These are phyloP conservation scores for Anisodus tanguticus DNA, from an alignment of 257 asterid genomes.

Conservation along the genomic window DNA sequence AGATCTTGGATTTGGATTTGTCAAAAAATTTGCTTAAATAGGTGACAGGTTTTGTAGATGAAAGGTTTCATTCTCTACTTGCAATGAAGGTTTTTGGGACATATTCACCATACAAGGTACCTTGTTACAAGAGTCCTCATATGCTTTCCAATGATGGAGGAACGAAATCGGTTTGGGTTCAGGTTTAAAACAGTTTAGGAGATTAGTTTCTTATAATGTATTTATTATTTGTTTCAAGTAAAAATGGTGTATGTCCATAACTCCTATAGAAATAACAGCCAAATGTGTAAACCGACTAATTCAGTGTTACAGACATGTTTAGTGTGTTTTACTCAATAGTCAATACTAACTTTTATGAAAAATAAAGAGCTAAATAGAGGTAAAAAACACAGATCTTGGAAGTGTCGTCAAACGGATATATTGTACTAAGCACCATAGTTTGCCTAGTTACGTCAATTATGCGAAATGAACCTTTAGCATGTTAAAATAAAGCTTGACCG, in stretches of 20 bases:
- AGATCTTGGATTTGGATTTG: neutral
- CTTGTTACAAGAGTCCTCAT: neutral
- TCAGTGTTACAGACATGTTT: no score
- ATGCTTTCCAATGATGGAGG: neutral
- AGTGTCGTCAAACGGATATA: no score
- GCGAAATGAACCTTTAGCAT: neutral
- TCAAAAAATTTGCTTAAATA: neutral
- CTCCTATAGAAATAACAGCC: neutral
- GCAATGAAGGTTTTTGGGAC: neutral
- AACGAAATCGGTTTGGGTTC: neutral
- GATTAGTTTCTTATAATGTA: neutral
- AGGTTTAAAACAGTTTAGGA: neutral
- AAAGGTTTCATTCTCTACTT: neutral
- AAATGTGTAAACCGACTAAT: no score
- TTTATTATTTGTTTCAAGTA: neutral
- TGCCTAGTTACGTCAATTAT: neutral
- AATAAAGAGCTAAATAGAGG: no score
- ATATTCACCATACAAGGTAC: constrained; percentile 3
- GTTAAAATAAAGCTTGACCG: neutral
- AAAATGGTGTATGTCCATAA: neutral
- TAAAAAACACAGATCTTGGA: no score
- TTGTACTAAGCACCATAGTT: no score
- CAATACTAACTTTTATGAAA: no score
- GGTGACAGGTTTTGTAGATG: neutral
- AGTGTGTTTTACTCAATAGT: no score